Evolutionary conservation across 768 basidiomycete species (phyloP).

Genomic region (Calocybe gangraenosa): DNA sequence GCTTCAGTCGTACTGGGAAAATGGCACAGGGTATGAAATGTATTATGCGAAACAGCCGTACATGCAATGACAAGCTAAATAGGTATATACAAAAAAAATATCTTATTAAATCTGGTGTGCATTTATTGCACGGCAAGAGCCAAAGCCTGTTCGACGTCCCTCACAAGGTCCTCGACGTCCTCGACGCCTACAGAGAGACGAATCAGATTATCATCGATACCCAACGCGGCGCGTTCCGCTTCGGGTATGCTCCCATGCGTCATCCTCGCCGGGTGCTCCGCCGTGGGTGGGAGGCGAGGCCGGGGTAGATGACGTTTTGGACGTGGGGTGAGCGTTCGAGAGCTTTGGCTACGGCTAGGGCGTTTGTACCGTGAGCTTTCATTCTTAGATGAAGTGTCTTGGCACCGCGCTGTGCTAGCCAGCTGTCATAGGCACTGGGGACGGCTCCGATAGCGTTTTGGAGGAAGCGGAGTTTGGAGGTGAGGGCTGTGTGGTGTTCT

Average conservation of each 20-base stretch:
- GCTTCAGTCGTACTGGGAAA: no score
- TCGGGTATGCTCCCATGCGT: conserved; percentile 79
- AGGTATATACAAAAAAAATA: background rate
- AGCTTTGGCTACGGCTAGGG: conserved; percentile 65
- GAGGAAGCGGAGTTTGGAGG: conserved; percentile 69
- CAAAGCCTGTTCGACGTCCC: conserved; percentile 67
- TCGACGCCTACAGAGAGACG: conserved; percentile 87
- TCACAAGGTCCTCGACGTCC: conserved; percentile 77
- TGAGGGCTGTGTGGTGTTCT: conserved; percentile 41
- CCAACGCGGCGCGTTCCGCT: conserved; percentile 60
- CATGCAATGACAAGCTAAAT: background rate
- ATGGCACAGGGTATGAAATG: background rate
- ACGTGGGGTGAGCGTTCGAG: conserved; percentile 56
- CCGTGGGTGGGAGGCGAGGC: conserved; percentile 69
- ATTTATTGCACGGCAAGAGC: conserved; percentile 20
- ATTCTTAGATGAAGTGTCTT: conserved; percentile 91
- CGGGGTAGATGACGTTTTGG: conserved; percentile 85
- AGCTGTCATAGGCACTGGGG: conserved; percentile 82
- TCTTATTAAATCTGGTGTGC: no score
- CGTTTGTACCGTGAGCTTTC: conserved; percentile 83
- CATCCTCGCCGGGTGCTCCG: conserved; percentile 86
- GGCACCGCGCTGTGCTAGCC: conserved; percentile 85
- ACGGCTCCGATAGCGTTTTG: conserved; percentile 88
- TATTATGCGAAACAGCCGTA: background rate
- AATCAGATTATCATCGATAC: conserved; percentile 75